Percentiles rank a stretch among this genome's conserved stretches.
Evolutionary conservation across 2,329 filamentous ascomycete genomes (phyloP).

Genomic region (Colletotrichum paranaense): DNA sequence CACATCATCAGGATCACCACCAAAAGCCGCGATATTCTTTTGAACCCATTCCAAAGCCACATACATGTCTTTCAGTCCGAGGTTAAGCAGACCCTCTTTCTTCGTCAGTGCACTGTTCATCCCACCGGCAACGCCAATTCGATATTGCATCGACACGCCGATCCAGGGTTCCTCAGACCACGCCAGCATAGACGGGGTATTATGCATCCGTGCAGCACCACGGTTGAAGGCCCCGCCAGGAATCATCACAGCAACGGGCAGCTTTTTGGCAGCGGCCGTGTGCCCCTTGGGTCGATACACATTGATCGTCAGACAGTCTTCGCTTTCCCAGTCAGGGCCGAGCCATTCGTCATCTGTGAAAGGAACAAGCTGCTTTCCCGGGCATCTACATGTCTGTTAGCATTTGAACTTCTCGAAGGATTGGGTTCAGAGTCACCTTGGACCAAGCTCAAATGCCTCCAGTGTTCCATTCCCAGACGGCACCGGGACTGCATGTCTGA

Average conservation of each 20-base stretch:
- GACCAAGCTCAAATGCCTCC: conserved; percentile 41
- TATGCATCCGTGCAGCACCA: conserved; percentile 51
- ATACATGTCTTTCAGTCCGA: conserved; percentile 63
- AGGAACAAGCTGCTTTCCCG: conserved; percentile 44
- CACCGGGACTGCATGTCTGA: conserved; percentile 48
- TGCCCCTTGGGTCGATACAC: conserved; percentile 54
- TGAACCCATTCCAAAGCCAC: conserved; percentile 61
- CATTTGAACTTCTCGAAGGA: background rate
- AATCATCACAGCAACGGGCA: conserved; percentile 65
- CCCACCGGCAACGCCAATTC: conserved; percentile 70
- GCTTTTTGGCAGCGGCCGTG: conserved; percentile 40
- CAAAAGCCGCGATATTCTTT: conserved; percentile 62
- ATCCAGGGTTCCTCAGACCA: conserved; percentile 59
- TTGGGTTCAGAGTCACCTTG: conserved; percentile 27
- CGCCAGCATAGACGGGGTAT: conserved; percentile 57
- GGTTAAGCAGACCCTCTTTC: conserved; percentile 64
- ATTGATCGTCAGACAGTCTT: conserved; percentile 66
- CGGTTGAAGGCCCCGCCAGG: conserved; percentile 46
- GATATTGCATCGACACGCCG: conserved; percentile 56
- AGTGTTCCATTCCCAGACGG: conserved; percentile 40
- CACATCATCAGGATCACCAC: conserved; percentile 58
- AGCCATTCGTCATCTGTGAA: conserved; percentile 45
- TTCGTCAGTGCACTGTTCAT: conserved; percentile 62
- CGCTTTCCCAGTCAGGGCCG: conserved; percentile 49
- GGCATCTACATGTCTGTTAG: conserved; percentile 39